These are phyloP conservation scores for Diaporthe citriasiana DNA, from an alignment of 2,329 filamentous ascomycete species.

Conservation along the genomic window DNA sequence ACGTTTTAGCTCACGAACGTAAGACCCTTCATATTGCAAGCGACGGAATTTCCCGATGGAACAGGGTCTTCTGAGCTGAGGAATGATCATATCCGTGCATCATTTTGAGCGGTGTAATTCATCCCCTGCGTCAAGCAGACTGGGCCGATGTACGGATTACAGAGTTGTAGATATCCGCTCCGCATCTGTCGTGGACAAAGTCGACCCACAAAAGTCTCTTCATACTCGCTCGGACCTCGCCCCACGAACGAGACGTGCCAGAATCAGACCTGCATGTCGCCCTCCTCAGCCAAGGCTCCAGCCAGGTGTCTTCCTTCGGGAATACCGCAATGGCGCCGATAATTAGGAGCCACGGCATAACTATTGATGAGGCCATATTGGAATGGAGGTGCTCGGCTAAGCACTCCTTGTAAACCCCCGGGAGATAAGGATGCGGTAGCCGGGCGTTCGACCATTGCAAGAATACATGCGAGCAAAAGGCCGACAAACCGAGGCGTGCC, in stretches of 20 bases:
- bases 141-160: neutral
- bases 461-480: slow-evolving; percentile 55
- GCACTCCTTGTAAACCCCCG: slow-evolving; percentile 40
- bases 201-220: slow-evolving; percentile 37
- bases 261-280: slow-evolving; percentile 43
- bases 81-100: neutral
- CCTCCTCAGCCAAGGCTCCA: slow-evolving; percentile 45
- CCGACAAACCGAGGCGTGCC: slow-evolving; percentile 56
- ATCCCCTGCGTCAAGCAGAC: neutral
- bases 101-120: neutral
- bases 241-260: slow-evolving; percentile 44
- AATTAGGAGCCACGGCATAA: slow-evolving; percentile 49
- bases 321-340: slow-evolving; percentile 48
- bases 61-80: neutral
- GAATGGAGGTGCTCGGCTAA: slow-evolving; percentile 19
- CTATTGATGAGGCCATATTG: slow-evolving; percentile 36
- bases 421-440: slow-evolving; percentile 44
- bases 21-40: neutral
- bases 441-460: slow-evolving; percentile 52
- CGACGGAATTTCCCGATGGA: neutral
- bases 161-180: neutral
- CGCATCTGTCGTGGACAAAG: slow-evolving; percentile 33
- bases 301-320: slow-evolving; percentile 44
- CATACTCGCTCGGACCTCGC: slow-evolving; percentile 11
- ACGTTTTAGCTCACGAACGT: slow-evolving; percentile 1